Percentiles rank a stretch among this genome's conserved stretches.
phyloP scores from a whole-genome alignment of 129 eudicot genomes.

The Artemisia tridentata region DNA sequence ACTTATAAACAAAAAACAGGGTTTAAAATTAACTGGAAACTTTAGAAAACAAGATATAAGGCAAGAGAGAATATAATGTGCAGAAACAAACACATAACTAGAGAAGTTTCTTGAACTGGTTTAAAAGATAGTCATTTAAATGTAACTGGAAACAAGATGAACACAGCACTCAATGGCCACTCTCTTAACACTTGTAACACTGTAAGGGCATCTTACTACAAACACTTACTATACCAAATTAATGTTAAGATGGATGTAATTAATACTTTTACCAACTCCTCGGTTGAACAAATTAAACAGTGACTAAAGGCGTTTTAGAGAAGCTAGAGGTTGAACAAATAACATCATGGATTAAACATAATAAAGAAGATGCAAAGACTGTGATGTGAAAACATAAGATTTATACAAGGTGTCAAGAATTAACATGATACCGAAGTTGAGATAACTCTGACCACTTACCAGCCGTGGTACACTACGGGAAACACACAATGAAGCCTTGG shows the following conservation, averaged over 20 bases:
- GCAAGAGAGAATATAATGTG: not conserved
- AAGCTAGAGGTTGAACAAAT: not conserved
- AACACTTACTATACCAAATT: no score
- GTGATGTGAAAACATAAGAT: not conserved
- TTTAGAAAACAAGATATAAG: not conserved
- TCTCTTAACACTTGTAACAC: not conserved
- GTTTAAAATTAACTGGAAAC: not conserved
- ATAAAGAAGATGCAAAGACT: not conserved
- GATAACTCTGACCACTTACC: constrained; percentile 37
- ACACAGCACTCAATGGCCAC: not conserved
- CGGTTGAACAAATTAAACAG: not conserved
- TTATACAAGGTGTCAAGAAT: not conserved
- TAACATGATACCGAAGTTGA: no score
- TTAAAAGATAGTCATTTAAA: not conserved
- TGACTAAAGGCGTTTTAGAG: not conserved
- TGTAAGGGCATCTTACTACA: no score
- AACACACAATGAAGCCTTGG: constrained; percentile 78
- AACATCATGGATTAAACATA: not conserved
- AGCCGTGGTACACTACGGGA: constrained; percentile 63
- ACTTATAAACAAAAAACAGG: not conserved
- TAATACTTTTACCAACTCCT: not conserved
- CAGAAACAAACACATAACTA: not conserved
- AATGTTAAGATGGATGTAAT: no score
- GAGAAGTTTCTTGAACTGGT: not conserved
- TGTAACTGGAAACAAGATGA: not conserved